Conservation (phyloP, 352 stramenopile species). For the Pythium folliculosum region DNA sequence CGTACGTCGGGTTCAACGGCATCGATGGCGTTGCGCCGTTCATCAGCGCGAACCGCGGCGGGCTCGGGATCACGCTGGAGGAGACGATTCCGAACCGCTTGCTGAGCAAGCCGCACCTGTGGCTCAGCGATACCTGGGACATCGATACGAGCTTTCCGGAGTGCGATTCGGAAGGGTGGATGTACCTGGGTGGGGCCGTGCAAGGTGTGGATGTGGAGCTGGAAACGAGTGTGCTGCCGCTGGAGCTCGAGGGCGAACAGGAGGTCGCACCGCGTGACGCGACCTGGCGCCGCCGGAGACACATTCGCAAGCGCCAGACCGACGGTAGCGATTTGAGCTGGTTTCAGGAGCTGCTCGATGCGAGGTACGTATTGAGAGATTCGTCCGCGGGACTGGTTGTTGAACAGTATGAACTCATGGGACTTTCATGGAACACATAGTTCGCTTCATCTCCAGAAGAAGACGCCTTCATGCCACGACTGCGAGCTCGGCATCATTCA, state of each 20-base stretch:
- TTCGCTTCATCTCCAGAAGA: conserved; percentile 68
- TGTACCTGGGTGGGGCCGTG: conserved; percentile 39
- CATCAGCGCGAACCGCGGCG: conserved; percentile 66
- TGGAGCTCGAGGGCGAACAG: conserved; percentile 9
- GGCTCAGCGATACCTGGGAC: conserved; percentile 65
- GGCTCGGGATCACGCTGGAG: conserved; percentile 50
- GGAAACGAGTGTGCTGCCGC: conserved; percentile 10
- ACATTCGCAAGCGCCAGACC: conserved; percentile 68
- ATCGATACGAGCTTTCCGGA: conserved; percentile 50
- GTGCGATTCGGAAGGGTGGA: conserved; percentile 71
- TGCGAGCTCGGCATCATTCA: conserved; percentile 58
- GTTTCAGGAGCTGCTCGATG: conserved; percentile 83
- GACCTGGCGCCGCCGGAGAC: conserved; percentile 48
- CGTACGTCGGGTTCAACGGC: conserved; percentile 43
- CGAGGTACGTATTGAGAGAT: conserved; percentile 41
- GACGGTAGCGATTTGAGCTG: conserved; percentile 76
- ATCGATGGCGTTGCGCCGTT: conserved; percentile 47
- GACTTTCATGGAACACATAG: conserved; percentile 7
- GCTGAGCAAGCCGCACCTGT: conserved; percentile 73
- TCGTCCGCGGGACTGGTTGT: too few species aligned
- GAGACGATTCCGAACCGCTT: conserved; percentile 66
- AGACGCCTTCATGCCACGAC: conserved; percentile 72
- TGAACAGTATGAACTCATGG: too few species aligned
- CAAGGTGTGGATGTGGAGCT: background rate
- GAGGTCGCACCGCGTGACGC: conserved; percentile 25